A percentile compares a stretch with the other conserved stretches of the same genome.
These are phyloP conservation scores for Acacia pycnantha DNA, from an alignment of 331 rosid species.

Conservation along the genomic window DNA sequence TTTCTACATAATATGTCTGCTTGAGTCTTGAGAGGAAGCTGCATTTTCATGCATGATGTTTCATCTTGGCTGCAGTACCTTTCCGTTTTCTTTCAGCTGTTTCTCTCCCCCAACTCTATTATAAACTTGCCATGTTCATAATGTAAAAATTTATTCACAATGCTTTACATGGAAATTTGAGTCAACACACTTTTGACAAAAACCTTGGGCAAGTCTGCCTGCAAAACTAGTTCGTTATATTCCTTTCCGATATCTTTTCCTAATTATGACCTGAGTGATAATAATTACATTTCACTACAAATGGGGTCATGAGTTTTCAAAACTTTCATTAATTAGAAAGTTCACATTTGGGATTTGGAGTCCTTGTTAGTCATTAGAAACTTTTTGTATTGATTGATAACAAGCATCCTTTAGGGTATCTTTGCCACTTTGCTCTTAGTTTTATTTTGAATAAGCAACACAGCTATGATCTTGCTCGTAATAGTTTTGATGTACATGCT, in stretches of 20 bases:
- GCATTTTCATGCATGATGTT: neutral
- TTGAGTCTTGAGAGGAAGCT: neutral
- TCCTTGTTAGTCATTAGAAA: neutral
- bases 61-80: neutral
- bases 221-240: neutral
- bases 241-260: neutral
- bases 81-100: neutral
- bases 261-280: neutral
- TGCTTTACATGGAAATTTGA: neutral
- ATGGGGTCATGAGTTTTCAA: neutral
- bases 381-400: neutral
- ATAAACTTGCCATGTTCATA: neutral
- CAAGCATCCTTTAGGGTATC: slow-evolving; percentile 10
- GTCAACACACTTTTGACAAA: neutral
- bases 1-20: neutral
- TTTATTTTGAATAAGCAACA: slow-evolving; percentile 3
- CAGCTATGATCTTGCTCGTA: neutral
- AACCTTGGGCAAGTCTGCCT: neutral
- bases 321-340: neutral
- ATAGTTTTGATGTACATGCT: slow-evolving; percentile 14
- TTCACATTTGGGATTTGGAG: neutral
- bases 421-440: neutral
- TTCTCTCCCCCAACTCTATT: neutral
- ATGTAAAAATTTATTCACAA: neutral
- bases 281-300: neutral